phyloP scores from a whole-genome alignment of 345 rosid species.

The Limnanthes douglasii region DNA sequence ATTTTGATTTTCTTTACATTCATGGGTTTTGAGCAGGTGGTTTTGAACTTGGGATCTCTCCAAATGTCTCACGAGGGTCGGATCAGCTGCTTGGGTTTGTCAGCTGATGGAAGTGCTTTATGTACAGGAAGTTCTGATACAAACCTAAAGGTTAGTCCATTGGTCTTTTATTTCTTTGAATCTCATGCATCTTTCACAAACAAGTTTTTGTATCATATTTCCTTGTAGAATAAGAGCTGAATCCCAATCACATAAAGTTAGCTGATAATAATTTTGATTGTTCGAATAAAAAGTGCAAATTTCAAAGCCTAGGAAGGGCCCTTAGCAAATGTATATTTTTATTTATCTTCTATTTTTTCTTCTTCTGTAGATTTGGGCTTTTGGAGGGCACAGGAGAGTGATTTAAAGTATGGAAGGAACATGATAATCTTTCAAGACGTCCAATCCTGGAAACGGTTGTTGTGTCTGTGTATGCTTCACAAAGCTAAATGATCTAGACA shows the following conservation, averaged over 20 bases:
- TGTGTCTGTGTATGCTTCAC: too few relatives aligned
- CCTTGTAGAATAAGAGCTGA: too few relatives aligned
- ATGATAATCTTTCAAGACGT: too few relatives aligned
- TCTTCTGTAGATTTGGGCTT: slow-evolving; percentile 75
- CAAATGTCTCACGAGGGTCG: slow-evolving; percentile 66
- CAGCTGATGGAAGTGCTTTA: slow-evolving; percentile 97
- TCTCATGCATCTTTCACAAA: background rate
- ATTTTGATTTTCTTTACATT: too few relatives aligned
- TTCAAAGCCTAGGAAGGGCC: too few relatives aligned
- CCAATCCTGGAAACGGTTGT: too few relatives aligned
- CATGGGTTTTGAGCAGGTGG: slow-evolving; percentile 40
- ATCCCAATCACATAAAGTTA: too few relatives aligned
- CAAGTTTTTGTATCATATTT: too few relatives aligned
- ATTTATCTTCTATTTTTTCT: background rate
- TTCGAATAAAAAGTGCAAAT: too few relatives aligned
- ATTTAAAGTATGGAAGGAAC: slow-evolving; percentile 23
- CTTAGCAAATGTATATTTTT: too few relatives aligned
- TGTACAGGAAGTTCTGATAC: slow-evolving; percentile 99
- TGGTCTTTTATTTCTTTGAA: background rate
- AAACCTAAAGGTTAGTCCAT: slow-evolving; percentile 69
- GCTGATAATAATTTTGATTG: too few relatives aligned
- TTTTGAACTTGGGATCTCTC: slow-evolving; percentile 55
- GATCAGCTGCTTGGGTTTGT: slow-evolving; percentile 86
- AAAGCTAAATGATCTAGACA: too few relatives aligned
- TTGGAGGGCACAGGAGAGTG: slow-evolving; percentile 75